A percentile compares a stretch with the other conserved stretches of the same genome.
Conservation (phyloP, 345 rosid genomes). For the Erucastrum elatum region DNA sequence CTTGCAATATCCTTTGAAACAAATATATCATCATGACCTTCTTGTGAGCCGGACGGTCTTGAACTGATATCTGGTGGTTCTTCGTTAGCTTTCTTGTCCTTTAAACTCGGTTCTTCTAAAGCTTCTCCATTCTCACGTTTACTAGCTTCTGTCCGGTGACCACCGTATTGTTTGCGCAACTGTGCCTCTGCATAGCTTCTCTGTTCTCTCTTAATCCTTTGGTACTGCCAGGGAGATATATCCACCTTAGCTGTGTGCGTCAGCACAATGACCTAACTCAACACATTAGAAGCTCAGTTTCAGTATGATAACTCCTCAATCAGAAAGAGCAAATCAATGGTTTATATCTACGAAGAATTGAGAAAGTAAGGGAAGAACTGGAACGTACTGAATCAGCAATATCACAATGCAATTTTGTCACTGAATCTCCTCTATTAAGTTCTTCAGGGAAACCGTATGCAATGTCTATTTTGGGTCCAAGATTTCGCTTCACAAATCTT, state of each 20-base stretch:
- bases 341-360: not conserved
- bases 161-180: not conserved
- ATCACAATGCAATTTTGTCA: conserved; percentile 84
- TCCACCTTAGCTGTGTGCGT: conserved; percentile 35
- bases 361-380: not conserved
- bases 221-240: not conserved
- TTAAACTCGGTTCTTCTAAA: not conserved
- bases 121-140: conserved; percentile 11
- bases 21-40: not conserved
- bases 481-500: conserved; percentile 61
- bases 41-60: not conserved
- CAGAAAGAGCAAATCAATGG: not conserved
- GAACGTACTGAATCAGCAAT: conserved; percentile 73
- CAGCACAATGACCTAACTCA: conserved; percentile 30
- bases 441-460: conserved; percentile 73
- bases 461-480: conserved; percentile 84
- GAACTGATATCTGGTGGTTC: conserved; percentile 2
- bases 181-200: not conserved
- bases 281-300: not conserved
- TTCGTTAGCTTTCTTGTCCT: not conserved
- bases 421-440: conserved; percentile 77
- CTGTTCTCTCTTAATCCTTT: not conserved
- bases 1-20: conserved; percentile 14
- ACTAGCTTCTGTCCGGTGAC: not conserved
- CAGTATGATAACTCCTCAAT: not conserved